Evolutionary conservation across 139 green algal species (phyloP).

Genomic region (Gonium pectorale): DNA sequence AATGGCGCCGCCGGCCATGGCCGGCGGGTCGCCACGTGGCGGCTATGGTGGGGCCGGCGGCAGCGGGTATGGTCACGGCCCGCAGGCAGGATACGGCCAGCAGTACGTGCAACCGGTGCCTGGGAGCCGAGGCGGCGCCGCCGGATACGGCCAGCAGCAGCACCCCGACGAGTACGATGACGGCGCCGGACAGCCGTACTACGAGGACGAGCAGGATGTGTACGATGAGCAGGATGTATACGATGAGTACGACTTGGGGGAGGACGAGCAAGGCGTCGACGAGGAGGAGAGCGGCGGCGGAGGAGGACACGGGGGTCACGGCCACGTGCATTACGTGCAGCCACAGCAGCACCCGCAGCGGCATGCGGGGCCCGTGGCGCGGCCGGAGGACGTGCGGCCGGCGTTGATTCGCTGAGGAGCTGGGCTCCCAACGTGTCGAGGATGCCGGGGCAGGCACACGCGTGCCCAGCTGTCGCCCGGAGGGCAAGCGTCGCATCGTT

Average conservation of each 20-base stretch:
- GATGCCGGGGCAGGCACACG: too few relatives aligned
- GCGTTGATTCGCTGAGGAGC: background rate
- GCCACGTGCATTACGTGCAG: background rate
- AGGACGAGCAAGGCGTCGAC: background rate
- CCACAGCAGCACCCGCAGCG: background rate
- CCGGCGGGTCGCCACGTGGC: background rate
- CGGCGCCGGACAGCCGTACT: background rate
- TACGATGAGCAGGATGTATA: background rate
- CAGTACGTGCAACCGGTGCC: too few relatives aligned
- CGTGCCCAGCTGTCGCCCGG: too few relatives aligned
- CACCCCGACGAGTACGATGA: background rate
- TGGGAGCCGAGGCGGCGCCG: too few relatives aligned
- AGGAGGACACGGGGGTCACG: background rate
- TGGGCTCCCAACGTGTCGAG: too few relatives aligned
- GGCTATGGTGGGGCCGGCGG: background rate
- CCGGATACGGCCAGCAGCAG: background rate
- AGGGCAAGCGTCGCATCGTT: too few relatives aligned
- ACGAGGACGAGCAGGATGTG: background rate
- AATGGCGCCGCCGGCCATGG: background rate
- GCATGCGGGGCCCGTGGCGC: background rate
- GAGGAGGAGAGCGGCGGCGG: background rate
- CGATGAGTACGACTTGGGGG: background rate
- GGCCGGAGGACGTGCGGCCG: constrained; percentile 14
- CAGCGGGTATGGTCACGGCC: background rate
- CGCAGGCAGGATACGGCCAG: background rate